These are phyloP conservation scores for Aechmea fasciata DNA, from an alignment of 176 grass and related monocot species.

Conservation along the genomic window DNA sequence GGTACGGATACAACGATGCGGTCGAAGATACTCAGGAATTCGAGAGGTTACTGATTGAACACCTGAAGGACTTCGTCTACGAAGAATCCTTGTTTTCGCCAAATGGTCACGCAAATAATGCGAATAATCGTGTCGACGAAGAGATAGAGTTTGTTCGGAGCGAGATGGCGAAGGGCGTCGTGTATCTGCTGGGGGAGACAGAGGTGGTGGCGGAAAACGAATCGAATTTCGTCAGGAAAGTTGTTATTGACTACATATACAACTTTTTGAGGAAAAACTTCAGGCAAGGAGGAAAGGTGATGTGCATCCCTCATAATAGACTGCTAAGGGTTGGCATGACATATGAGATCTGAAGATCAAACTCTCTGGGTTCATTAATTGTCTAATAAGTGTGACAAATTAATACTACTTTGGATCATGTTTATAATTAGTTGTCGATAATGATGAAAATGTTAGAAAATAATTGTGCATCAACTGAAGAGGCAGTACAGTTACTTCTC, in stretches of 20 bases:
- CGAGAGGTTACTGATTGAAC: conserved; percentile 32
- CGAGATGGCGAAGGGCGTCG: conserved; percentile 42
- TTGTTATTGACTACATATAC: conserved; percentile 50
- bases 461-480: too few species aligned
- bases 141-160: conserved; percentile 32
- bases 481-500: too few species aligned
- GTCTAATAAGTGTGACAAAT: too few species aligned
- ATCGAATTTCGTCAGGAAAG: conserved; percentile 30
- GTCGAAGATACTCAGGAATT: conserved; percentile 48
- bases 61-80: conserved; percentile 46
- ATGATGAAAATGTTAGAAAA: too few species aligned
- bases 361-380: too few species aligned
- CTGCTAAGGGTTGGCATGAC: conserved; percentile 57
- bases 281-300: conserved; percentile 46
- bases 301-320: conserved; percentile 40
- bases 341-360: conserved; percentile 32
- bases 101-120: conserved; percentile 6
- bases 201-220: conserved; percentile 40
- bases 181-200: conserved; percentile 49
- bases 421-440: too few species aligned
- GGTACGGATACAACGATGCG: conserved; percentile 68
- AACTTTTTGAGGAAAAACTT: conserved; percentile 66
- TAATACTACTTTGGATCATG: too few species aligned
- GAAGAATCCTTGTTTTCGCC: conserved; percentile 37
- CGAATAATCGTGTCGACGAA: not conserved